A percentile compares a stretch with the other conserved stretches of the same genome.
These are phyloP conservation scores for Eucalyptus dawsonii DNA, from an alignment of 345 rosid genomes.

Conservation along the genomic window DNA sequence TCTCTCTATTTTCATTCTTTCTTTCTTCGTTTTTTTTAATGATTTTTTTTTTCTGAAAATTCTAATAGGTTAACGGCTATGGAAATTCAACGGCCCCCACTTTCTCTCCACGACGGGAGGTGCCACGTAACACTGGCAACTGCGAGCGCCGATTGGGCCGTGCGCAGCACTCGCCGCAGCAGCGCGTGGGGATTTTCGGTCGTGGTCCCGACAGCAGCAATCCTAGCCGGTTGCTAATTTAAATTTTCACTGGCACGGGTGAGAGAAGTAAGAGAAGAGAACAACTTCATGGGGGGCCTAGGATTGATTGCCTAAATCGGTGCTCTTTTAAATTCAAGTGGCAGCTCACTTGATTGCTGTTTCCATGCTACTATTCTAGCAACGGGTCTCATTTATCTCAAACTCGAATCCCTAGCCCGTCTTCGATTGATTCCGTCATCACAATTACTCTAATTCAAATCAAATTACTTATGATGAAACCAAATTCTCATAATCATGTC, in stretches of 20 bases:
- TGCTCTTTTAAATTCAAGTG: not conserved
- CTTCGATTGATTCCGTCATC: not conserved
- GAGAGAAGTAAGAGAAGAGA: not conserved
- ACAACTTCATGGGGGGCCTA: not conserved
- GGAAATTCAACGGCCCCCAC: not conserved
- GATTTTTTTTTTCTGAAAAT: not conserved
- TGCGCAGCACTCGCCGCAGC: not conserved
- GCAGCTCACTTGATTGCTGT: not conserved
- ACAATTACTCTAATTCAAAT: accelerated
- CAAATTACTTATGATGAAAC: accelerated
- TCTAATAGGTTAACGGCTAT: not conserved
- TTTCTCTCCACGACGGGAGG: not conserved
- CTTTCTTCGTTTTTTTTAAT: no score
- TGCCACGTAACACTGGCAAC: not conserved
- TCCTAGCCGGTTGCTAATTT: not conserved
- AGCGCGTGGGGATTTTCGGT: not conserved
- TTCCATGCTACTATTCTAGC: not conserved
- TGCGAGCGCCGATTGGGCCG: not conserved
- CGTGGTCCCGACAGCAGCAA: not conserved
- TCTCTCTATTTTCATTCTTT: no score
- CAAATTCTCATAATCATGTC: not conserved
- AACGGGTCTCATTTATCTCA: not conserved
- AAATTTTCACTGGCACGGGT: not conserved
- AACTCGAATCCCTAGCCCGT: not conserved
- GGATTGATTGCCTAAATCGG: not conserved